Base-by-base conservation (phyloP, 1,284 basidiomycete genomes). In the Xerocomus minutiporus region DNA sequence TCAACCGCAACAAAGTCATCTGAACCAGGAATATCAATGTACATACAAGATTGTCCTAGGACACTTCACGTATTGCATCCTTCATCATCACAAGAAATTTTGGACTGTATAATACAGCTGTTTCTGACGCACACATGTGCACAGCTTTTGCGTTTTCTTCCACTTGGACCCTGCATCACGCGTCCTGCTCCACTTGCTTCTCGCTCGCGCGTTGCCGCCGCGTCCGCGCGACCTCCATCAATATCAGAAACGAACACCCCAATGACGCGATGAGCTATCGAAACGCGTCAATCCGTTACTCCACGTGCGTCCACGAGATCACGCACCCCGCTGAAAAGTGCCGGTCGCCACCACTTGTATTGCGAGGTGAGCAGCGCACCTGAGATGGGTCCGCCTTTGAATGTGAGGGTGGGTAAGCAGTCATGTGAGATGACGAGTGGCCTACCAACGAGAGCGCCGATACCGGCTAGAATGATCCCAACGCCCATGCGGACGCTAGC, bases 401-500 rank as follows among this genome's bases (percentile, higher is more conserved):
- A 17, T n/a, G 15, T 36, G n/a, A 36, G 35, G 28, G 11, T 12
- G 15, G 31, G 12, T 20, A 13, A 48, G 11, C 3, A 15, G 36
- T 32, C 15, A 12, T 25, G 15, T 36, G 41, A 35, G 15, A 8
- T 45, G 20, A 17, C n/a, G 9, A 29, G 20, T 4, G 36, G 13
- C 46, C 15, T 26, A 51, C 50, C 36, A 2, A 36, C 0, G n/a
- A 65, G 59, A 48, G 36, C 34, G 5, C 59, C 61, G 0, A 64
- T 8, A 0, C 63, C 55, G 15, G n/a, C 1, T 20, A 54, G 0
- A 6, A 28, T 12, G 7, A 59, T 35, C 15, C 43, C 55, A 15
- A 68, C 52, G 34, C 63, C 66, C 52, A 66, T 60, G n/a, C 66
- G 66, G 17, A 48, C 66, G 20, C 64, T 67, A n/a, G 48, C 42